Evolutionary conservation across 306 rosid genomes (phyloP), one percentile per base, ranked within the genome.

Genomic region (Castanospermum australe): DNA sequence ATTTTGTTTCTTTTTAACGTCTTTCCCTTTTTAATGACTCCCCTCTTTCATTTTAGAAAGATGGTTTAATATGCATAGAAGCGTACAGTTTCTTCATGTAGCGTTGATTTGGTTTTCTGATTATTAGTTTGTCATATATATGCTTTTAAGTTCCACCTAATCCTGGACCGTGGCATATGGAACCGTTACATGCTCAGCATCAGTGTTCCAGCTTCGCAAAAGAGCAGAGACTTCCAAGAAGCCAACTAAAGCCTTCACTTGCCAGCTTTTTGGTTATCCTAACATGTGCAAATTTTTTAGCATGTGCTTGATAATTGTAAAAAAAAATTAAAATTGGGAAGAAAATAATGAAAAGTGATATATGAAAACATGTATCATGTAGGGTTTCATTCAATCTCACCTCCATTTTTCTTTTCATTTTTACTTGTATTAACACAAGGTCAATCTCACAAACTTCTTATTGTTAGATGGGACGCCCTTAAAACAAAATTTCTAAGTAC

Each of bases 81-180:
- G 48, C 72, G 18, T 44, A 25, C 30, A 78, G 7, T 22, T 41
- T 28, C 17, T 59, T 60, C 24, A 70, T 2, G 24, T 15, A 44
- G 35, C 64, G 48, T 61, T 48, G 5, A 18, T 79, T 72, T 51
- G 57, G 28, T 55, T 63, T 38, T 71, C 32, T 30, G 24, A 11
- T 35, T 21, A 74, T 56, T 9, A 48, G 17, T n/a, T 75, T 56
- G 77, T 39, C 52, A 65, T 44, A 39, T 61, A 65, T 44, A 39
- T 61, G 24, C 32, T 14, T 62, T 18, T 25, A 41, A 44, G 55
- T 21, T 18, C 71, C 70, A 74, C 81, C 76, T 45, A 57, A 67
- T 47, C 54, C 65, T 54, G 75, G 73, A 52, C 62, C 24, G 13
- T 64, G 67, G 84, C 79, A 73, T 62, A 65, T 80, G 75, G 69